These are phyloP conservation scores for Hemileia vastatrix DNA, from an alignment of 1,284 basidiomycete genomes.

Conservation along the genomic window DNA sequence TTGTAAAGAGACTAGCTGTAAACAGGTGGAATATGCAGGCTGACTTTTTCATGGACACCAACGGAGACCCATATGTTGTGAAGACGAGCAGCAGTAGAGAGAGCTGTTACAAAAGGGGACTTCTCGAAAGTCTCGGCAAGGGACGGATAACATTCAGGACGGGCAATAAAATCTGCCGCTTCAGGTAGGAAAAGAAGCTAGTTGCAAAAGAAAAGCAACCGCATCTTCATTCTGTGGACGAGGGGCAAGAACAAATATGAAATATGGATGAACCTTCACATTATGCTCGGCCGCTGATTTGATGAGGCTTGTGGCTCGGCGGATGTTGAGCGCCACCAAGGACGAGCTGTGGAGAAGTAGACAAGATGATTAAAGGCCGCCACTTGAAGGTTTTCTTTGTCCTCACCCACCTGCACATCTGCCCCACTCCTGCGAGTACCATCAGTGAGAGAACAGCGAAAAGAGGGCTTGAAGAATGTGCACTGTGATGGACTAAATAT, in stretches of 20 bases:
- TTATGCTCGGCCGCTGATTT: background rate
- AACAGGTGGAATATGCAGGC: background rate
- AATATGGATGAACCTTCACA: background rate
- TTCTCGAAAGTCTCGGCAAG: constrained; percentile 34
- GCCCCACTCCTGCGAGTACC: constrained; percentile 5
- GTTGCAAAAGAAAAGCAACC: no score
- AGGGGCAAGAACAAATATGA: background rate
- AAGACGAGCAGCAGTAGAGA: constrained; percentile 30
- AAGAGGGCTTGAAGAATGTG: no score
- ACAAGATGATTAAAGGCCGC: background rate
- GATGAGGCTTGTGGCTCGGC: background rate
- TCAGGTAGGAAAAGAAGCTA: constrained; percentile 18
- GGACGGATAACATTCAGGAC: constrained; percentile 27
- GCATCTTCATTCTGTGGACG: no score
- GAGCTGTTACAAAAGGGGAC: constrained; percentile 30
- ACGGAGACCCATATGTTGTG: constrained; percentile 37
- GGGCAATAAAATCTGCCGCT: constrained; percentile 42
- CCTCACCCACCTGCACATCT: constrained; percentile 7
- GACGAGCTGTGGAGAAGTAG: background rate
- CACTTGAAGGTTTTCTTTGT: background rate
- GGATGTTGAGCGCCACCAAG: background rate
- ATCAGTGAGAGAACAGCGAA: no score
- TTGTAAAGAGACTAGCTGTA: background rate
- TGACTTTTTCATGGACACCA: constrained; percentile 38
- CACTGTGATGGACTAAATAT: no score